Evolutionary conservation across 1,139 yeast genomes (phyloP), one percentile per base, ranked within the genome.

Genomic region (Nematodospora anomalae): DNA sequence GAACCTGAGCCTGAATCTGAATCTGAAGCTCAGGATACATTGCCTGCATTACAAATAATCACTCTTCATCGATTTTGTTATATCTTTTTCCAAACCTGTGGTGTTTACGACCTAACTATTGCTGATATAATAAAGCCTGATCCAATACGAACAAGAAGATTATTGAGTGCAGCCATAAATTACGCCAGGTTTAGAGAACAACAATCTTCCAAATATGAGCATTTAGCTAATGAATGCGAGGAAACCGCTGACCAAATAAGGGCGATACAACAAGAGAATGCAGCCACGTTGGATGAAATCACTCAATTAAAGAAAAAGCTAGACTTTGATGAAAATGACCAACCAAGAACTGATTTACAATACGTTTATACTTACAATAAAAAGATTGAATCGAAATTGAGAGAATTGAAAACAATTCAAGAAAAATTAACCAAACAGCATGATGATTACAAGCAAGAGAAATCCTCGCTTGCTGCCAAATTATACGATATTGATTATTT

Each of bases 101-200:
- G 96, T 0, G 76, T 88, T 3, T 70, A 76, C 40, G 96, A 89
- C 57, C 84, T 88, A 51, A 74, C 81, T 30, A 66, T 88, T 37
- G 70, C 76, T 63, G 97, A 89, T 59, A 64, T 76, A 16, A 50
- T 58, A 44, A 52, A 64, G 29, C 97, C 97, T 0, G 96, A 88
- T 16, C 71, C 86, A 0, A 60, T 58, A 32, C 65, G 95, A 40
- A 69, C 79, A 3, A 64, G 80, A 45, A 67, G 94, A 33, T 71
- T 86, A 13, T 59, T 89, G 21, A 86, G 96, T 55, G 95, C 94
- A 1, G 81, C 89, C 35, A 84, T 88, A 12, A 88, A 89, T 54
- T 89, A 78, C 65, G 95, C 95, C 2, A 64, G 94, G 41, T 88
- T 85, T 51, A 71, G 96, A 47, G 95, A 87, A 50, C 86, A 81